Evolutionary conservation across 768 basidiomycete genomes (phyloP).

Genomic region (Trametopsis cervina): DNA sequence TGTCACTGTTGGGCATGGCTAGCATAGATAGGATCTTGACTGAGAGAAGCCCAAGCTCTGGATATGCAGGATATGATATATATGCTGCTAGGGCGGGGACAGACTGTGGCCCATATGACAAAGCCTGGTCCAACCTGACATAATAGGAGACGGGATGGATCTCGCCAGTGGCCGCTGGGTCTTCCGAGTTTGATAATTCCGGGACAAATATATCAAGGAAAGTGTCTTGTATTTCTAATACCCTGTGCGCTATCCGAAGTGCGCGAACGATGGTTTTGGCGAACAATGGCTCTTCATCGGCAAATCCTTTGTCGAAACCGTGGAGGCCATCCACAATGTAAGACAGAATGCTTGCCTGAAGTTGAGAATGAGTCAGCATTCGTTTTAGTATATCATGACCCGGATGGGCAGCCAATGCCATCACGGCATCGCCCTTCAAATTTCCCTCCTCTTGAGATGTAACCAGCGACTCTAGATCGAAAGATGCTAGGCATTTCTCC

Average conservation of each 20-base stretch:
- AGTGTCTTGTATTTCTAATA: constrained; percentile 80
- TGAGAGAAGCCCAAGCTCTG: constrained; percentile 69
- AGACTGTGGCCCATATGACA: constrained; percentile 61
- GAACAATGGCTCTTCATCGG: constrained; percentile 67
- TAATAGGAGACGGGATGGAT: constrained; percentile 63
- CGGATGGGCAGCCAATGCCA: constrained; percentile 65
- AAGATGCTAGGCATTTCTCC: constrained; percentile 76
- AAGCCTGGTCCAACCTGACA: constrained; percentile 65
- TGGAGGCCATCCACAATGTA: constrained; percentile 79
- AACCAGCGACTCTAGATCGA: constrained; percentile 71
- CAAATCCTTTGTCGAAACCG: constrained; percentile 64
- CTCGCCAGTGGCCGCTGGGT: constrained; percentile 43
- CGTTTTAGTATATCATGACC: constrained; percentile 84
- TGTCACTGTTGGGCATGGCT: constrained; percentile 58
- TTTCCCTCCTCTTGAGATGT: constrained; percentile 44
- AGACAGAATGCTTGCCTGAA: constrained; percentile 69
- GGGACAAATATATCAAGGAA: constrained; percentile 88
- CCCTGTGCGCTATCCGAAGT: constrained; percentile 73
- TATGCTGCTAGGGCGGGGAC: constrained; percentile 82
- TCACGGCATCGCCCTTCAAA: constrained; percentile 44
- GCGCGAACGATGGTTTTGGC: constrained; percentile 71
- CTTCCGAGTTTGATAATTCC: constrained; percentile 59
- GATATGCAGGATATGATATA: constrained; percentile 60
- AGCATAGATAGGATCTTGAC: constrained; percentile 71
- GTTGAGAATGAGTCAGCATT: constrained; percentile 60